Conservation (phyloP, 2,329 filamentous ascomycete genomes). For the Pseudopyrenochaeta lycopersici region DNA sequence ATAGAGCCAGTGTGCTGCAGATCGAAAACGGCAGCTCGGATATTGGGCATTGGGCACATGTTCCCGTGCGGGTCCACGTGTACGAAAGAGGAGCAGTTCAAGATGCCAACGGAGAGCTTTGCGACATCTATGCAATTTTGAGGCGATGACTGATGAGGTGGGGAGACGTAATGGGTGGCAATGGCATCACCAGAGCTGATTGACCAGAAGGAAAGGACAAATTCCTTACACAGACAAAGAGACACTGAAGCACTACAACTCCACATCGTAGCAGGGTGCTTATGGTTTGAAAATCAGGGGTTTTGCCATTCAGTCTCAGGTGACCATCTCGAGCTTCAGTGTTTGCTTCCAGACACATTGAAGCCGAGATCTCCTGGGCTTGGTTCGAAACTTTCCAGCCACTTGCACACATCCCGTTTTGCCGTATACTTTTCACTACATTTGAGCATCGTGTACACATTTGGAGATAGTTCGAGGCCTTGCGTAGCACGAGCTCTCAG, state of each 20-base stretch:
- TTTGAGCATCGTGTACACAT: background rate
- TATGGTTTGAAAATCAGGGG: background rate
- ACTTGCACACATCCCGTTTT: background rate
- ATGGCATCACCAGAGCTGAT: background rate
- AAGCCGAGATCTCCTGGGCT: background rate
- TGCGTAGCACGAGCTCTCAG: background rate
- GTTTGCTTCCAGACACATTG: background rate
- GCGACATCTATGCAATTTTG: background rate
- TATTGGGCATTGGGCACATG: slow-evolving; percentile 23
- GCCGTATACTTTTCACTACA: background rate
- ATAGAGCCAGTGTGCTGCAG: background rate
- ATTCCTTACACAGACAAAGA: background rate
- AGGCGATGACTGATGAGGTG: background rate
- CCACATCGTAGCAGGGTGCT: background rate
- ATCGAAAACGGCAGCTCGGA: slow-evolving; percentile 12
- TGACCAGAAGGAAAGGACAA: background rate
- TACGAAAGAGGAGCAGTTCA: background rate
- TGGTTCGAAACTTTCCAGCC: background rate
- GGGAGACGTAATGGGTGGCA: background rate
- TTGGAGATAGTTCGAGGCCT: background rate
- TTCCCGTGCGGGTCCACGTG: slow-evolving; percentile 4
- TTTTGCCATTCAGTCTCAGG: background rate
- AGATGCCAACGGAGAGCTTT: background rate
- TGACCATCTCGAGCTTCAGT: background rate
- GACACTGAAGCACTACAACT: background rate